Percentiles rank a stretch among this genome's conserved stretches.
Evolutionary conservation across 345 rosid genomes (phyloP).

Genomic region (Eucalyptus shirleyi): DNA sequence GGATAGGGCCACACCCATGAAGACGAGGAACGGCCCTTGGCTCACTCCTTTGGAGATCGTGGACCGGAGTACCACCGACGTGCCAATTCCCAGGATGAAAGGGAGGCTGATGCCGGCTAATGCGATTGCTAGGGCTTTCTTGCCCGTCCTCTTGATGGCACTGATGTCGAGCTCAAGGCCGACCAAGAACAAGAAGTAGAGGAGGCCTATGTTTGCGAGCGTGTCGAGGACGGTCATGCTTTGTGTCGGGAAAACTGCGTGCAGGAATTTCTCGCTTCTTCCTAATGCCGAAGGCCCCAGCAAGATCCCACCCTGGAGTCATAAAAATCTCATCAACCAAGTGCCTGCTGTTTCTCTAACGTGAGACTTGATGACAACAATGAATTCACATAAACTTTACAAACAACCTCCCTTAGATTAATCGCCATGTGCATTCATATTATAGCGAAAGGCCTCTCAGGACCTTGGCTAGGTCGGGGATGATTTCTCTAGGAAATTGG

Average conservation of each 20-base stretch:
- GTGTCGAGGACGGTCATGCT: slow-evolving; percentile 76
- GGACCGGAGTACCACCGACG: slow-evolving; percentile 41
- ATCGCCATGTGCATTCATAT: background rate
- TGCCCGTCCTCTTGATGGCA: slow-evolving; percentile 53
- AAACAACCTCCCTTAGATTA: background rate
- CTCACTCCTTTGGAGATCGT: slow-evolving; percentile 36
- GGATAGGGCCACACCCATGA: slow-evolving; percentile 42
- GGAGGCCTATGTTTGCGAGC: slow-evolving; percentile 60
- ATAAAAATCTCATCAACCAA: background rate
- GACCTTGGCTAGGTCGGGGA: background rate
- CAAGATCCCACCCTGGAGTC: slow-evolving; percentile 61
- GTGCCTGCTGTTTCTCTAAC: background rate
- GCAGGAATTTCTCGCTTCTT: slow-evolving; percentile 31
- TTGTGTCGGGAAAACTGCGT: slow-evolving; percentile 30
- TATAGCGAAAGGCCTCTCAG: background rate
- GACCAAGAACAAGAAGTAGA: slow-evolving; percentile 68
- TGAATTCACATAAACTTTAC: background rate
- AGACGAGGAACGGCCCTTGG: slow-evolving; percentile 30
- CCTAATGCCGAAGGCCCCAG: slow-evolving; percentile 87
- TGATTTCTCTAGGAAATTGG: background rate
- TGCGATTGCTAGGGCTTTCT: slow-evolving; percentile 44
- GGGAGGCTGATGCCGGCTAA: slow-evolving; percentile 59
- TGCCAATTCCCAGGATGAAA: slow-evolving; percentile 53
- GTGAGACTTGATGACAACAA: background rate
- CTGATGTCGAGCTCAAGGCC: slow-evolving; percentile 70